Evolutionary conservation across 352 stramenopile species (phyloP).

Genomic region (Globisporangium nodosum): DNA sequence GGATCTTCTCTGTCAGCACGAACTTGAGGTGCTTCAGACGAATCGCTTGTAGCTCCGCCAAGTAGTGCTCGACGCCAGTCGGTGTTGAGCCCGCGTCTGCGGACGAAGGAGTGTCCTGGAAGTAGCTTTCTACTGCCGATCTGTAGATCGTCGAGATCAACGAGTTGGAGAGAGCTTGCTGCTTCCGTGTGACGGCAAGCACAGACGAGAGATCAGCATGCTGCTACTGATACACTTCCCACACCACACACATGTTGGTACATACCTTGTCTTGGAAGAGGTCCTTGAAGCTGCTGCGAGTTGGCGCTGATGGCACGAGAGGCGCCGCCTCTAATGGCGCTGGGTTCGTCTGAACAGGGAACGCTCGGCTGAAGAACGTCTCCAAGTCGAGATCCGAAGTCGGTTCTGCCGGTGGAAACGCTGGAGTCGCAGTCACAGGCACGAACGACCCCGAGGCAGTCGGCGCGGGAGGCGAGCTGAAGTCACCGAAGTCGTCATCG

Average conservation of each 20-base stretch:
- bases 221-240: not conserved
- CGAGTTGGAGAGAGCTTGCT: not conserved
- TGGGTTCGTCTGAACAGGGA: conserved; percentile 17
- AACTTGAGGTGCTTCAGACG: conserved; percentile 67
- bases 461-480: conserved; percentile 1
- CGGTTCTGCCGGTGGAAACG: not conserved
- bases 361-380: conserved; percentile 31
- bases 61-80: conserved; percentile 4
- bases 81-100: not conserved
- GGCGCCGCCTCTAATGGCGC: conserved; percentile 4
- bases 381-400: conserved; percentile 26
- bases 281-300: conserved; percentile 1
- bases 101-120: conserved; percentile 2
- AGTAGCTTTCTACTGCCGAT: conserved; percentile 15
- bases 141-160: conserved; percentile 11
- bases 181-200: not conserved
- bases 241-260: not conserved
- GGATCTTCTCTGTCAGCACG: conserved; percentile 67
- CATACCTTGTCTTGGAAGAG: conserved; percentile 16
- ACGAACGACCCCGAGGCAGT: conserved; percentile 1
- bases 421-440: not conserved
- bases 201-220: not conserved
- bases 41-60: conserved; percentile 13
- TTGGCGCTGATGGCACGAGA: not conserved
- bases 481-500: conserved; percentile 16